Conservation (phyloP, 306 rosid species). For the Prunus davidiana region DNA sequence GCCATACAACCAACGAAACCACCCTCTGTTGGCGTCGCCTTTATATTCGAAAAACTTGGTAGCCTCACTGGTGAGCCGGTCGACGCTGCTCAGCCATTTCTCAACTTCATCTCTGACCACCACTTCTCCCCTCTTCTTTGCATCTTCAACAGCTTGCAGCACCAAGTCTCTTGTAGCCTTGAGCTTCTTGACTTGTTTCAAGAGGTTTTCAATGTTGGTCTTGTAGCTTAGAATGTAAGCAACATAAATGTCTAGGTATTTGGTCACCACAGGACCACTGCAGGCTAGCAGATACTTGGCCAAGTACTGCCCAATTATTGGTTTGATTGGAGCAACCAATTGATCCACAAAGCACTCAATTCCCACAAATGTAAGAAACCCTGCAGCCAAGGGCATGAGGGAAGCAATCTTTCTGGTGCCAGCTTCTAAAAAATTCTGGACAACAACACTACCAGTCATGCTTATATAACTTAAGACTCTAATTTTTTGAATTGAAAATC, state of each 20-base stretch:
- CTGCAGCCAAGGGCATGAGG: conserved; percentile 14
- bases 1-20: conserved; percentile 6
- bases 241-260: not conserved
- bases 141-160: not conserved
- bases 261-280: conserved; percentile 6
- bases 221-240: conserved; percentile 10
- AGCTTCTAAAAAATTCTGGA: not conserved
- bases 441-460: not conserved
- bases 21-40: not conserved
- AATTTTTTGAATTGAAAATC: too few species aligned
- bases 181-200: not conserved
- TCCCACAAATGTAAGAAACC: conserved; percentile 11
- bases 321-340: conserved; percentile 10
- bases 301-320: conserved; percentile 7
- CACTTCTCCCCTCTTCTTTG: not conserved
- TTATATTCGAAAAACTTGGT: conserved; percentile 7
- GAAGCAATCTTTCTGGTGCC: not conserved
- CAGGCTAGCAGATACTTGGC: conserved; percentile 7
- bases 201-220: conserved; percentile 1
- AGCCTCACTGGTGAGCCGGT: not conserved
- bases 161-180: conserved; percentile 6
- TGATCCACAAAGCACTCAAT: conserved; percentile 12
- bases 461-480: not conserved
- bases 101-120: conserved; percentile 7
- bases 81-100: conserved; percentile 3